phyloP scores from a whole-genome alignment of 2,329 filamentous ascomycete genomes.

The Sporothrix mexicana region DNA sequence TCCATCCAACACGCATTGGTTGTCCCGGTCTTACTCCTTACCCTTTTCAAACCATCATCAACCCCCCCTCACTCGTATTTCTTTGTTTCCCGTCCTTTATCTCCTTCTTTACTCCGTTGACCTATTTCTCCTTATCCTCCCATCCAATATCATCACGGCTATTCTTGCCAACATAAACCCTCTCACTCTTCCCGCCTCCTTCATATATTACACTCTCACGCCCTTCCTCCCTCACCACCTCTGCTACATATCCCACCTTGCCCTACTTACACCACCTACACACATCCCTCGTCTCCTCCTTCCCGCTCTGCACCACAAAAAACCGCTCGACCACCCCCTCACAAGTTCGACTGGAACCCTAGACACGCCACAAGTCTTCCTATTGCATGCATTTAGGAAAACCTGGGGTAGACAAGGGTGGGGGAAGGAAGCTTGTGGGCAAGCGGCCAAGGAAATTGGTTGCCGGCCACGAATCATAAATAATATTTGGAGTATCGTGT shows the following conservation, averaged over 20 bases:
- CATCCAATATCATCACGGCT: conserved; percentile 4
- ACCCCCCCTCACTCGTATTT: conserved; percentile 8
- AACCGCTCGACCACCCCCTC: background rate
- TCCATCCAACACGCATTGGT: background rate
- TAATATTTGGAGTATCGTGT: conserved; percentile 7
- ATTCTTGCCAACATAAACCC: conserved; percentile 11
- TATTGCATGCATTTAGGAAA: conserved; percentile 23
- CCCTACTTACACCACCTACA: background rate
- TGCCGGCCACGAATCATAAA: background rate
- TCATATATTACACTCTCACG: background rate
- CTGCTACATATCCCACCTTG: background rate
- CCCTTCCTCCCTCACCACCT: background rate
- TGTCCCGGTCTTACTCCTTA: background rate
- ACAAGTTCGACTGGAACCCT: conserved; percentile 13
- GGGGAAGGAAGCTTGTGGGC: conserved; percentile 18
- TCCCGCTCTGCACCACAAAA: background rate
- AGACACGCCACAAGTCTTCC: conserved; percentile 17
- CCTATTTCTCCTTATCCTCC: background rate
- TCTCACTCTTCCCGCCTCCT: background rate
- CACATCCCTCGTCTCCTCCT: background rate
- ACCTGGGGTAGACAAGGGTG: conserved; percentile 27
- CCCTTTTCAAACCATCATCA: background rate
- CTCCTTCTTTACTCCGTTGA: background rate
- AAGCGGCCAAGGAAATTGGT: conserved; percentile 20
- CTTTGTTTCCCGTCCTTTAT: conserved; percentile 39